Evolutionary conservation across 1,284 basidiomycete species (phyloP), one percentile per base, ranked within the genome.

Genomic region (Ceratobasidium sp.): DNA sequence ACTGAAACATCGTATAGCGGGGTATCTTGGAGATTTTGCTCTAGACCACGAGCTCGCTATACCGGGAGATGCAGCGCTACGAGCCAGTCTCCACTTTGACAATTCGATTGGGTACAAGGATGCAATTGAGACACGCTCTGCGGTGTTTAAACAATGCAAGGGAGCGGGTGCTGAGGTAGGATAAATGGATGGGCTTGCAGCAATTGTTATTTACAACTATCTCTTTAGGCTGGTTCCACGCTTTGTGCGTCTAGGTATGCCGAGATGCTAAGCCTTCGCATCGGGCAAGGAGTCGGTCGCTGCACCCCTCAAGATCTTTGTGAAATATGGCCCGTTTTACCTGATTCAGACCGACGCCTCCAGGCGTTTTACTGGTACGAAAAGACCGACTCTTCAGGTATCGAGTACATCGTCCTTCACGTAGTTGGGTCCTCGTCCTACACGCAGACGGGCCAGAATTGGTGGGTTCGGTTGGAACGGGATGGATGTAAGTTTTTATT

Each of bases 261-360:
- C 33, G 73, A 66, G 17, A 66, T 56, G 23, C 15, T 66, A 7
- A 75, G 62, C 48, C 73, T 75, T 17, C 33, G 33, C 23, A 57
- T 75, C 28, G 62, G 50, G 5, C 12, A 44, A 28, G 73, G 73
- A 23, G 50, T 57, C 5, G 73, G 73, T 17, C 17, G 26, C 2
- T 75, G 73, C 42, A 75, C 26, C 12, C 73, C 73, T 44, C 61
- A 66, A 17, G 62, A 75, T 20, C 61, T 75, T 20, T 75, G 73
- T 62, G 73, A 75, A 28, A 66, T 75, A 17, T 75, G 73, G 73
- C 38, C 73, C 17, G 17, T 62, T 44, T 20, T 56, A 13, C 61
- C 73, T 26, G 64, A 65, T 20, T 75, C 50, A 2, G 73, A 75
- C 40, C 73, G 73, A 40, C 73, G 73, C 7, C 73, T 75, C 4